Conservation (phyloP, 148 eudicot genomes). For the Vaccinium darrowii region DNA sequence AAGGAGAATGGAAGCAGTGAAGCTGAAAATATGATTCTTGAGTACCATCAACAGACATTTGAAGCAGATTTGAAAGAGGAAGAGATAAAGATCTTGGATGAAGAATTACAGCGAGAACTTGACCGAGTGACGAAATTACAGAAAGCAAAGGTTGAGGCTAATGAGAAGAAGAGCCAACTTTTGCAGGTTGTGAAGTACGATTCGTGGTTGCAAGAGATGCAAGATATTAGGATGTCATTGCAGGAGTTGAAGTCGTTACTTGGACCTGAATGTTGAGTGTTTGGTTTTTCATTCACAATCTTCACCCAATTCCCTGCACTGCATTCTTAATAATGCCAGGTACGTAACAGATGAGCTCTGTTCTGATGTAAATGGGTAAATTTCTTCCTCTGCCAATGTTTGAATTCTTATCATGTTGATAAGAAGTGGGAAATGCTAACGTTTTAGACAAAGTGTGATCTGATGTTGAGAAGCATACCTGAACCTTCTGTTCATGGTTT, state of each 20-base stretch:
- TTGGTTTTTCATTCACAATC: neutral
- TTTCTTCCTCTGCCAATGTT: neutral
- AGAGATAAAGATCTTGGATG: slow-evolving; percentile 59
- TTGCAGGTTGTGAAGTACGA: slow-evolving; percentile 24
- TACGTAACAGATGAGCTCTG: neutral
- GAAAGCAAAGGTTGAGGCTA: slow-evolving; percentile 37
- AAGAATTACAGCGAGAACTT: slow-evolving; percentile 40
- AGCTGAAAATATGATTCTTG: slow-evolving; percentile 51
- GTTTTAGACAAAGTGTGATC: neutral
- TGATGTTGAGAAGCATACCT: neutral
- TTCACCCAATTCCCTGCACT: neutral
- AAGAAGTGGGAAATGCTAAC: neutral
- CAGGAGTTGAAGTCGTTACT: slow-evolving; percentile 45
- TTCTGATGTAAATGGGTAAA: neutral
- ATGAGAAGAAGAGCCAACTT: slow-evolving; percentile 36
- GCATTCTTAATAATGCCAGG: slow-evolving; percentile 3
- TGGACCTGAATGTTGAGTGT: slow-evolving; percentile 16
- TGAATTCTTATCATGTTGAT: slow-evolving; percentile 4
- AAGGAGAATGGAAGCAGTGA: slow-evolving; percentile 51
- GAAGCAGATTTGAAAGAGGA: slow-evolving; percentile 48
- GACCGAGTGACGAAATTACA: slow-evolving; percentile 34
- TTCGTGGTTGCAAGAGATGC: slow-evolving; percentile 46
- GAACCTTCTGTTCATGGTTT: neutral
- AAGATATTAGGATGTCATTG: slow-evolving; percentile 46
- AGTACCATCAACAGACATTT: slow-evolving; percentile 53